A percentile compares a stretch with the other conserved stretches of the same genome.
Evolutionary conservation across 1,139 yeast genomes (phyloP).

Genomic region (Candida buenavistaensis): DNA sequence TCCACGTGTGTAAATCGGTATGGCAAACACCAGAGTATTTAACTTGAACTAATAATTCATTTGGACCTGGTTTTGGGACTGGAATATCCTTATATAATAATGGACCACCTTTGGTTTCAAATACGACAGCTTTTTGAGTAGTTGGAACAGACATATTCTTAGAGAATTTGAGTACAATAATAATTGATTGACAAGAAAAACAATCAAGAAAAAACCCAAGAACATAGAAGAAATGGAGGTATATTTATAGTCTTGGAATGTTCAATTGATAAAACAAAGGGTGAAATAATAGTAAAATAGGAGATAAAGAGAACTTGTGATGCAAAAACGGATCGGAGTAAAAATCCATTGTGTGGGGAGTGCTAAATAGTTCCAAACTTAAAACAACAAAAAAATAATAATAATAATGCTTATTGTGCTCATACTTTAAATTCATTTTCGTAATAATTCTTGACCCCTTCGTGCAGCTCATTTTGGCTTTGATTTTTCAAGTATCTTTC

Average conservation of each 20-base stretch:
- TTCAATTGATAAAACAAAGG: not conserved
- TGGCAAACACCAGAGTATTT: slow-evolving; percentile 70
- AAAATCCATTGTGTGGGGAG: too few species aligned
- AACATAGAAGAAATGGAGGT: not conserved
- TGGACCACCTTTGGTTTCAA: slow-evolving; percentile 68
- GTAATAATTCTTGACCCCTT: too few species aligned
- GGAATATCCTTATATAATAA: slow-evolving; percentile 62
- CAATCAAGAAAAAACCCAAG: not conserved
- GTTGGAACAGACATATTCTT: slow-evolving; percentile 40
- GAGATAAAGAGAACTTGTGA: too few species aligned
- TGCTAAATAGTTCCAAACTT: too few species aligned
- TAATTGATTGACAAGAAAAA: not conserved
- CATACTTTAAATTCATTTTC: too few species aligned
- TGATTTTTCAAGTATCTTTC: too few species aligned
- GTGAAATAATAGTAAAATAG: too few species aligned
- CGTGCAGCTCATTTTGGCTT: too few species aligned
- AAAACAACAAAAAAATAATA: too few species aligned
- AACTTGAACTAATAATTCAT: slow-evolving; percentile 61
- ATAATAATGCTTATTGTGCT: too few species aligned
- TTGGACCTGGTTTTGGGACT: slow-evolving; percentile 60
- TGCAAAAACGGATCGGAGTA: too few species aligned
- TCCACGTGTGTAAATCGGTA: slow-evolving; percentile 72
- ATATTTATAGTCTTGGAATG: not conserved
- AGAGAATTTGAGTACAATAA: not conserved
- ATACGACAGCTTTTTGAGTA: slow-evolving; percentile 71